Percentiles rank a stretch among this genome's conserved stretches.
Evolutionary conservation across 2,329 filamentous ascomycete species (phyloP).

Genomic region (Neocucurbitaria cava): DNA sequence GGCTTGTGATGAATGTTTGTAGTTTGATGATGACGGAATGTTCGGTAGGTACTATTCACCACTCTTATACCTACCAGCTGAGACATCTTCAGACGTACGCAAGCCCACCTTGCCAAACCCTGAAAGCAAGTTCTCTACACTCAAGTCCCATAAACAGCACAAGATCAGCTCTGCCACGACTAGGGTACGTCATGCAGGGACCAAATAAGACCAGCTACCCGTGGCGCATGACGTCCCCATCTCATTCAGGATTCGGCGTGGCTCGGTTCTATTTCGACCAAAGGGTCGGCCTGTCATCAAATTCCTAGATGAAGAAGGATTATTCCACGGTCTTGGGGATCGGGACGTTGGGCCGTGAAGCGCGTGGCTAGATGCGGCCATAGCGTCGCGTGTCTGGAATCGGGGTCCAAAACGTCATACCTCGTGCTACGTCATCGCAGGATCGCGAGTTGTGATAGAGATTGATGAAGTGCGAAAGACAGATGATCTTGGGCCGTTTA

Average conservation of each 20-base stretch:
- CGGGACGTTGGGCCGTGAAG: not conserved
- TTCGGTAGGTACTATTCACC: not conserved
- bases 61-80: slow-evolving; percentile 15
- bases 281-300: slow-evolving; percentile 4
- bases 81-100: slow-evolving; percentile 1
- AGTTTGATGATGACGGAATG: slow-evolving; percentile 1
- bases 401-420: slow-evolving; percentile 29
- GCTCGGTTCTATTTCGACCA: slow-evolving; percentile 16
- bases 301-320: slow-evolving; percentile 12
- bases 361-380: slow-evolving; percentile 13
- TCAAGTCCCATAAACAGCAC: slow-evolving; percentile 11
- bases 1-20: not conserved
- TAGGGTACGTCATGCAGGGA: slow-evolving; percentile 37
- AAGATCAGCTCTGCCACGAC: slow-evolving; percentile 13
- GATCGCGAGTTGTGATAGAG: not conserved
- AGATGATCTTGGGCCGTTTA: not conserved
- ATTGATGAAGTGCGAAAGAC: not conserved
- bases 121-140: slow-evolving; percentile 32
- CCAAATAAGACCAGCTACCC: slow-evolving; percentile 8
- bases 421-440: slow-evolving; percentile 19
- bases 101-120: slow-evolving; percentile 5
- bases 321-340: slow-evolving; percentile 12
- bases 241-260: slow-evolving; percentile 11
- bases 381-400: slow-evolving; percentile 8
- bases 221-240: slow-evolving; percentile 25